A percentile compares a stretch with the other conserved stretches of the same genome.
These are phyloP conservation scores for Sporothrix protearum DNA, from an alignment of 2,329 filamentous ascomycete species.

Conservation along the genomic window DNA sequence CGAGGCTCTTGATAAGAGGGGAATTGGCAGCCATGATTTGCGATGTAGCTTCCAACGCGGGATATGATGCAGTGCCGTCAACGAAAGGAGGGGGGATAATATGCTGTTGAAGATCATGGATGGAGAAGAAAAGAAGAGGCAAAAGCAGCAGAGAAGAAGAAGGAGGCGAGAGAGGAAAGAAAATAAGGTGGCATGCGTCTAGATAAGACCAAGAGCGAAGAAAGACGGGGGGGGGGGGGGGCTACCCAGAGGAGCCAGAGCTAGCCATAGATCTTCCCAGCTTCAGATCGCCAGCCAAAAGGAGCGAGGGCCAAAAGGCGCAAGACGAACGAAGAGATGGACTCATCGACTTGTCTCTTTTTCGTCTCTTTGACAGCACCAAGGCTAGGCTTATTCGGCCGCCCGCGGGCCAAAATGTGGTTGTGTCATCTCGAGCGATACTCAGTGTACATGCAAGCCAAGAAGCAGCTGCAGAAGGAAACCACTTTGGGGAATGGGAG, in stretches of 20 bases:
- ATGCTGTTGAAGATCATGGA: neutral
- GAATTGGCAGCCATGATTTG: conserved; percentile 4
- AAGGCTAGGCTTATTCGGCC: conserved; percentile 16
- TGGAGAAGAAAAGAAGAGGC: neutral
- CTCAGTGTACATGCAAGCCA: neutral
- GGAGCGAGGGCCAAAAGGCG: neutral
- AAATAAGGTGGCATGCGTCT: neutral
- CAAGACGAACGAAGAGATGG: neutral
- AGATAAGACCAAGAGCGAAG: neutral
- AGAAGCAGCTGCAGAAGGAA: neutral
- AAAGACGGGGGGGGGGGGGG: neutral
- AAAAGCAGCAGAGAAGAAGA: neutral
- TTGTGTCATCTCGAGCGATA: conserved; percentile 12
- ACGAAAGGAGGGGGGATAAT: neutral
- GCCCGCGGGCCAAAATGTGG: neutral
- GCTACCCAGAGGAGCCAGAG: neutral
- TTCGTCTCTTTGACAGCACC: neutral
- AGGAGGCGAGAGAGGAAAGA: neutral
- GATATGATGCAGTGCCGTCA: neutral
- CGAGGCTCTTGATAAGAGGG: neutral
- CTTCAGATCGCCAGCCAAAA: neutral
- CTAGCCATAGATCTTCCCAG: neutral
- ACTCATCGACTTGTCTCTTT: neutral
- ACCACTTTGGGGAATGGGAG: neutral
- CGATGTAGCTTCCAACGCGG: neutral